A percentile compares a stretch with the other conserved stretches of the same genome.
phyloP scores from a whole-genome alignment of 495 filamentous ascomycete genomes.

The Hypoxylon cercidicola region DNA sequence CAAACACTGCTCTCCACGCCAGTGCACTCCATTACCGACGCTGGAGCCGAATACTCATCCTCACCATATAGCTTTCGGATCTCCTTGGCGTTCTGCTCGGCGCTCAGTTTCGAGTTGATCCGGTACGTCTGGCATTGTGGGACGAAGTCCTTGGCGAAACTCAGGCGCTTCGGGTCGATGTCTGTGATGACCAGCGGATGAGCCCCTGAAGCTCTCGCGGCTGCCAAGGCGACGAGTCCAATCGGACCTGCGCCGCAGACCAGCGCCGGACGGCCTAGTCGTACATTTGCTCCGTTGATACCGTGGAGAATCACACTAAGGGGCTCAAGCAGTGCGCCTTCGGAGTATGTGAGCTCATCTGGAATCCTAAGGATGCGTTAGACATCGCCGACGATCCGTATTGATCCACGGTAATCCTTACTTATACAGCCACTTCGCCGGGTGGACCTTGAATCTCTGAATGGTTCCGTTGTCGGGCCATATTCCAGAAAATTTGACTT shows the following conservation, averaged over 20 bases:
- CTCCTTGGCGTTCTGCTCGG: constrained; percentile 61
- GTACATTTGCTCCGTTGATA: constrained; percentile 52
- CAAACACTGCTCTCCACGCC: constrained; percentile 69
- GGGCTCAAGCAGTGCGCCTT: constrained; percentile 63
- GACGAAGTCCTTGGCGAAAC: constrained; percentile 68
- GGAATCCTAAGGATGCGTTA: constrained; percentile 48
- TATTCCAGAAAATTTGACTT: constrained; percentile 64
- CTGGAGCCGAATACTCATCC: constrained; percentile 63
- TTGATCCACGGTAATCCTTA: constrained; percentile 22
- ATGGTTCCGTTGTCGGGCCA: constrained; percentile 68
- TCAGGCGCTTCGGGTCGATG: constrained; percentile 63
- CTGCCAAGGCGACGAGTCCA: constrained; percentile 60
- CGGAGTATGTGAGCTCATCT: constrained; percentile 53
- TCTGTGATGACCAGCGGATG: constrained; percentile 73
- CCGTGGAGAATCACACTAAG: constrained; percentile 59
- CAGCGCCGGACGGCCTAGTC: constrained; percentile 52
- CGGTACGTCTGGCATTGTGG: constrained; percentile 63
- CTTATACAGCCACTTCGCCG: constrained; percentile 62
- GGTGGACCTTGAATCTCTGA: constrained; percentile 67
- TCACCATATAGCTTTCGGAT: constrained; percentile 63
- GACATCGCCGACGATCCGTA: background rate
- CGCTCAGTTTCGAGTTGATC: constrained; percentile 56
- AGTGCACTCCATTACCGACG: constrained; percentile 71
- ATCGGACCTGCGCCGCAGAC: constrained; percentile 64
- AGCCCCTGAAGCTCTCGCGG: constrained; percentile 68